Evolutionary conservation across 2,329 filamentous ascomycete species (phyloP), one percentile per base, ranked within the genome.

Genomic region (Pseudogymnoascus sp.): DNA sequence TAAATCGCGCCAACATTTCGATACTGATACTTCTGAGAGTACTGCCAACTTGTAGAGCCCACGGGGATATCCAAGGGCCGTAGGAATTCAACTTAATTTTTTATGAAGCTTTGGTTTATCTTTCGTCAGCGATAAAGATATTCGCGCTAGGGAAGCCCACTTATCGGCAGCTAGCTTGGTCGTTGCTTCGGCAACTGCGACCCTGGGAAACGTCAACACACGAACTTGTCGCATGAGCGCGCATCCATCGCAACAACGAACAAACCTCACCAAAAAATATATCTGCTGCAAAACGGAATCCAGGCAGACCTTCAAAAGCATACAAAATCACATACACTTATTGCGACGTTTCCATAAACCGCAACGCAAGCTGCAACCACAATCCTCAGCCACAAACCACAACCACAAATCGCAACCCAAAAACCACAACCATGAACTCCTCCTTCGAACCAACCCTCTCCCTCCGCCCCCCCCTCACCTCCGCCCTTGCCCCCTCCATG

Each of bases 361-460:
- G 35, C 6, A 48, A 65, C 21, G n/a, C n/a, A n/a, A n/a, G n/a
- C n/a, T n/a, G n/a, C n/a, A n/a, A n/a, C n/a, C n/a, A n/a, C n/a
- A n/a, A n/a, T n/a, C n/a, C n/a, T n/a, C n/a, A n/a, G n/a, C n/a
- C n/a, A n/a, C n/a, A 4, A 6, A 45, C 27, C 40, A 10, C 7
- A 15, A 7, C 36, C 36, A 39, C 36, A n/a, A 39, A 39, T n/a
- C n/a, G 27, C 15, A 58, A 0, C 27, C 21, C 6, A 31, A 35
- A 33, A 39, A 42, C 15, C 39, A 31, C 6, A 48, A 65, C 21
- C n/a, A 87, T 87, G 80, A 73, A 81, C 31, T 82, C 81, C 35
- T 77, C 82, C 65, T 91, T 91, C 68, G 87, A 90, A 68, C 81
- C 86, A 7, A 87, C 87, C 1, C 80, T 88, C 68, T 89, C 87